These are phyloP conservation scores for Stephania japonica DNA, from an alignment of 164 flowering plant species.

Conservation along the genomic window DNA sequence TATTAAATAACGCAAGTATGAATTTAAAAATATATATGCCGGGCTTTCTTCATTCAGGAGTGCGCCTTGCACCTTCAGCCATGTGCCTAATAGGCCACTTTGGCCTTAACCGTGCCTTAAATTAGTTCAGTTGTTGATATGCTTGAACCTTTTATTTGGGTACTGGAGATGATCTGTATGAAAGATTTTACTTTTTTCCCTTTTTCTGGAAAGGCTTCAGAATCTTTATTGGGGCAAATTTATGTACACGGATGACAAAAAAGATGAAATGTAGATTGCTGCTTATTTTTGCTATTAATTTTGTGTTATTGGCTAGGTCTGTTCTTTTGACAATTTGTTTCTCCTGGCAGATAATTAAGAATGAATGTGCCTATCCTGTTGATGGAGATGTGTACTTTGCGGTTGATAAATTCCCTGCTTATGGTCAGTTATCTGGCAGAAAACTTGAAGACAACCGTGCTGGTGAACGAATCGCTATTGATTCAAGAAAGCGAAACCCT, in stretches of 20 bases:
- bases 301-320: not conserved
- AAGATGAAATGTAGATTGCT: not conserved
- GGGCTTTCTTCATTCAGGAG: too few relatives aligned
- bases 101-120: not conserved
- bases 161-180: not conserved
- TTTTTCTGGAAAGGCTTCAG: not conserved
- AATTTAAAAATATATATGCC: too few relatives aligned
- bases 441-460: conserved; percentile 74
- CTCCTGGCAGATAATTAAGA: conserved; percentile 55
- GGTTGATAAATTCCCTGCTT: conserved; percentile 62
- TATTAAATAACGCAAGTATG: too few relatives aligned
- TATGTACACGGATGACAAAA: not conserved
- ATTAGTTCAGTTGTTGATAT: not conserved
- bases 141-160: not conserved
- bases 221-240: not conserved
- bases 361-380: conserved; percentile 60
- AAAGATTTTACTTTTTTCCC: not conserved
- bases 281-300: not conserved
- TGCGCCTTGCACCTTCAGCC: too few relatives aligned
- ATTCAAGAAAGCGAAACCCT: conserved; percentile 68
- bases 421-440: conserved; percentile 75
- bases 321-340: conserved; percentile 9
- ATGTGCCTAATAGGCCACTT: too few relatives aligned
- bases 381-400: conserved; percentile 92
- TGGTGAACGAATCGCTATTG: conserved; percentile 82